Percentiles rank a stretch among this genome's conserved stretches.
These are phyloP conservation scores for Tephrocybe sp. DNA, from an alignment of 768 basidiomycete species.

Conservation along the genomic window DNA sequence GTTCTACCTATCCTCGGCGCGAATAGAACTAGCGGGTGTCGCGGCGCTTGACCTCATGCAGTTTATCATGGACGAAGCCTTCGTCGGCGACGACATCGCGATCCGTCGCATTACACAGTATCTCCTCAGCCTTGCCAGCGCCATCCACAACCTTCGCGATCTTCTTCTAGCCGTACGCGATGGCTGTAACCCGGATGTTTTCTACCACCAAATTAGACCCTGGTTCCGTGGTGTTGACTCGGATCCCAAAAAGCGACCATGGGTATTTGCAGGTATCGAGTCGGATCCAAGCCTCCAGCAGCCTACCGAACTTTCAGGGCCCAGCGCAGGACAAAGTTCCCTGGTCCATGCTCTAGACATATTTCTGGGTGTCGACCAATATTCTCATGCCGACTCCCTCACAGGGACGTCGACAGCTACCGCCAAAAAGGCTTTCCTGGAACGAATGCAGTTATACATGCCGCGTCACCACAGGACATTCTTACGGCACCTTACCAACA, in stretches of 20 bases:
- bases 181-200: constrained; percentile 72
- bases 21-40: constrained; percentile 88
- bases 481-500: constrained; percentile 60
- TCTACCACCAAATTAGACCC: constrained; percentile 73
- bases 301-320: constrained; percentile 68
- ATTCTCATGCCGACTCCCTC: constrained; percentile 24
- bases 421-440: constrained; percentile 49
- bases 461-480: constrained; percentile 78
- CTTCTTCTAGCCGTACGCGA: constrained; percentile 69
- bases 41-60: constrained; percentile 86
- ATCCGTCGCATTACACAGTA: constrained; percentile 64
- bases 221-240: constrained; percentile 83
- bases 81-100: constrained; percentile 71
- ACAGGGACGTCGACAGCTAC: constrained; percentile 24
- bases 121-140: constrained; percentile 57
- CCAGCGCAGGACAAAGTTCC: constrained; percentile 83
- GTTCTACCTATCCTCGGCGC: constrained; percentile 87
- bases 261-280: constrained; percentile 59
- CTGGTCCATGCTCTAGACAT: constrained; percentile 75
- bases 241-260: constrained; percentile 36
- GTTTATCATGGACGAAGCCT: constrained; percentile 85
- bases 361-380: constrained; percentile 69
- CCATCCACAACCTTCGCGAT: constrained; percentile 65
- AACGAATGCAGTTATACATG: constrained; percentile 83
- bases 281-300: constrained; percentile 35